Percentiles rank a stretch among this genome's conserved stretches.
phyloP scores from a whole-genome alignment of 352 stramenopile genomes.

The Phytophthora foliorum region DNA sequence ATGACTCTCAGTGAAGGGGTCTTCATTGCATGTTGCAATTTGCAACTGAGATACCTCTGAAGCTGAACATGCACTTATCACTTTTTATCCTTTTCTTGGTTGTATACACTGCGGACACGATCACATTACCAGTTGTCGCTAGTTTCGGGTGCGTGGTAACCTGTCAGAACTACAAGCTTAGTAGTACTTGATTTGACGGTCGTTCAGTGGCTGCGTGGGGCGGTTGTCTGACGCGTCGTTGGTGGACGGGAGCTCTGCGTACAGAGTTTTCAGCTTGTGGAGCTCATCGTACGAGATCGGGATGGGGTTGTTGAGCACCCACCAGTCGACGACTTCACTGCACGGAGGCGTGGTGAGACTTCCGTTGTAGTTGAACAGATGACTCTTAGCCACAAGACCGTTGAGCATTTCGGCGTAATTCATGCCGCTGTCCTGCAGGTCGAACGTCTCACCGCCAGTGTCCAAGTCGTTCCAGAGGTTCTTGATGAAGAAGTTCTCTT shows the following conservation, averaged over 20 bases:
- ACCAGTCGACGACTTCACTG: constrained; percentile 70
- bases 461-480: constrained; percentile 56
- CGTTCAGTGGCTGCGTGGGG: constrained; percentile 62
- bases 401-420: constrained; percentile 73
- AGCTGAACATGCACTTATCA: not conserved
- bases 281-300: constrained; percentile 51
- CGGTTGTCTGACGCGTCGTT: constrained; percentile 55
- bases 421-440: constrained; percentile 49
- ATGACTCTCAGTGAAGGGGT: no score
- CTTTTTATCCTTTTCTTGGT: constrained; percentile 4
- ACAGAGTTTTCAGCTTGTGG: constrained; percentile 41
- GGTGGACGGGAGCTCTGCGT: constrained; percentile 45
- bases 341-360: constrained; percentile 69
- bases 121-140: constrained; percentile 2
- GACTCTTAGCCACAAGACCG: constrained; percentile 54
- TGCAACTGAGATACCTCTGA: not conserved
- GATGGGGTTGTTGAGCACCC: constrained; percentile 68
- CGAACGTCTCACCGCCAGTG: constrained; percentile 39
- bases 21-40: no score
- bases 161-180: constrained; percentile 13
- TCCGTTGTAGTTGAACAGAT: constrained; percentile 75
- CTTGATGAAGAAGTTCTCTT: constrained; percentile 58
- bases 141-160: not conserved
- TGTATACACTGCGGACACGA: constrained; percentile 5
- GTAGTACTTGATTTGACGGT: constrained; percentile 60